Conservation (phyloP, 164 flowering plant species). For the Chimonanthus praecox region DNA sequence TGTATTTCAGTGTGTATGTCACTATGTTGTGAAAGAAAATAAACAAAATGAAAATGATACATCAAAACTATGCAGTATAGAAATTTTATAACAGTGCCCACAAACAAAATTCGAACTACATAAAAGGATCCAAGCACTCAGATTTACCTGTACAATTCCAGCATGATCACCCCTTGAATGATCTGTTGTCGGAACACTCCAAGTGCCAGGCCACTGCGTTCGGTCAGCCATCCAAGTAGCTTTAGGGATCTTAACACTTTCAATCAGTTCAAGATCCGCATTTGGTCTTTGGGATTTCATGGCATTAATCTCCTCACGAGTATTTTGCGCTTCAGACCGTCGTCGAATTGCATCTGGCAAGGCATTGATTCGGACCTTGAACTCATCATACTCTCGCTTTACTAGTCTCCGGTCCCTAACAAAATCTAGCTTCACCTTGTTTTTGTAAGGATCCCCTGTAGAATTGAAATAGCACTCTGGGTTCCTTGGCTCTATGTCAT, state of each 20-base stretch:
- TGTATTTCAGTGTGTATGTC: too few species aligned
- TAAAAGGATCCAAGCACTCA: not conserved
- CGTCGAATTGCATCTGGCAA: constrained; percentile 70
- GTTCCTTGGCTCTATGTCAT: constrained; percentile 71
- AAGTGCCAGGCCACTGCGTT: constrained; percentile 92
- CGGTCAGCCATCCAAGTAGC: constrained; percentile 97
- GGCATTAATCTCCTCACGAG: constrained; percentile 62
- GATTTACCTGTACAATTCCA: constrained; percentile 71
- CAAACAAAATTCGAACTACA: too few species aligned
- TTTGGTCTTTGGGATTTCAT: constrained; percentile 53
- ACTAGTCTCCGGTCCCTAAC: constrained; percentile 71
- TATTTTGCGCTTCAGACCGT: constrained; percentile 72
- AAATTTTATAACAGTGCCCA: too few species aligned
- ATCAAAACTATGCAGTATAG: too few species aligned
- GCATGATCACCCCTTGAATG: constrained; percentile 85
- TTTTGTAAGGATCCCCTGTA: constrained; percentile 66
- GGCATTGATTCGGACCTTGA: constrained; percentile 67
- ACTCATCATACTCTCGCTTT: constrained; percentile 81
- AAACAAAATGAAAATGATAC: too few species aligned
- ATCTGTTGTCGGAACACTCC: constrained; percentile 47
- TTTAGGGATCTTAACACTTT: constrained; percentile 43
- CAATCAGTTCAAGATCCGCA: constrained; percentile 34
- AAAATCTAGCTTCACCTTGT: constrained; percentile 61
- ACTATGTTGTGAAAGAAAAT: too few species aligned
- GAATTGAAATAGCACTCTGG: constrained; percentile 67